Conservation (phyloP, 2,329 filamentous ascomycete genomes). For the Verticillium longisporum region DNA sequence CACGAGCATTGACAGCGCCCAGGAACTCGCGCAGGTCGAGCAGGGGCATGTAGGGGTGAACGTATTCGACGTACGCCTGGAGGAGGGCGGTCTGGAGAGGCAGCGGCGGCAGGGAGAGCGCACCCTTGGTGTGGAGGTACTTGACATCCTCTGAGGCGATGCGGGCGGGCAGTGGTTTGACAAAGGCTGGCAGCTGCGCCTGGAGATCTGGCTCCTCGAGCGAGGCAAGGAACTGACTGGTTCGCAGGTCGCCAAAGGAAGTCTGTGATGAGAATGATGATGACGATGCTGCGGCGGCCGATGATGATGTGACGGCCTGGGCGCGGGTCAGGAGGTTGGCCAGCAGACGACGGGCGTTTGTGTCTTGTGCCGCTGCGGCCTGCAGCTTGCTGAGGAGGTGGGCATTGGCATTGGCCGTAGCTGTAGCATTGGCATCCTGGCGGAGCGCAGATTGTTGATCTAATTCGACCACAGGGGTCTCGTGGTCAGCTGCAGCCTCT, state of each 20-base stretch:
- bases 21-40: slow-evolving; percentile 62
- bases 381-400: slow-evolving; percentile 21
- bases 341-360: slow-evolving; percentile 10
- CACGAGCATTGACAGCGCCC: slow-evolving; percentile 52
- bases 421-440: slow-evolving; percentile 16
- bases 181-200: slow-evolving; percentile 56
- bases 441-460: slow-evolving; percentile 30
- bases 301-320: slow-evolving; percentile 7
- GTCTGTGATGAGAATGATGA: slow-evolving; percentile 18
- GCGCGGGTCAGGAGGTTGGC: slow-evolving; percentile 13
- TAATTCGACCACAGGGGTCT: slow-evolving; percentile 15
- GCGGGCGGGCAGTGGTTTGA: slow-evolving; percentile 71
- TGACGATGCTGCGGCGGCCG: slow-evolving; percentile 23
- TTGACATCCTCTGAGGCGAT: slow-evolving; percentile 76
- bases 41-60: slow-evolving; percentile 90
- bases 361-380: slow-evolving; percentile 13
- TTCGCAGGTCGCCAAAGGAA: slow-evolving; percentile 23
- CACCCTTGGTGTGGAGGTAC: slow-evolving; percentile 79
- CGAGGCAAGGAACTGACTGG: slow-evolving; percentile 36
- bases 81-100: slow-evolving; percentile 74
- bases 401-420: not conserved
- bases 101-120: slow-evolving; percentile 65
- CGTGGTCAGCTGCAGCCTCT: slow-evolving; percentile 22
- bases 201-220: slow-evolving; percentile 38
- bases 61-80: slow-evolving; percentile 77